Evolutionary conservation across 2,329 filamentous ascomycete species (phyloP), one percentile per base, ranked within the genome.

Genomic region (Domatiomyces globalis): DNA sequence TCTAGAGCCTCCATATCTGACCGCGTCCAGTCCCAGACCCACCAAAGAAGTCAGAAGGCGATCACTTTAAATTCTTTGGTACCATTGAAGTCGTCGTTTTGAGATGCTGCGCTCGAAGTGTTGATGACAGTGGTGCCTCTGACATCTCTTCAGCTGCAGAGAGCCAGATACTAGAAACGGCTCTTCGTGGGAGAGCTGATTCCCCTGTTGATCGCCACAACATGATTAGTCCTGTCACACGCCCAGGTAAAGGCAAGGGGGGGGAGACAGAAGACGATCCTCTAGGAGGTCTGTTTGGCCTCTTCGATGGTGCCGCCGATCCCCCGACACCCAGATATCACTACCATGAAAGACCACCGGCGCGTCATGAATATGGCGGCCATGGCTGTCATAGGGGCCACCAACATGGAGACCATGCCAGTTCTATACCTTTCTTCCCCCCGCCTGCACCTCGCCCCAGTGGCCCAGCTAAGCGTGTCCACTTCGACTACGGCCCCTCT

Each of bases 21-120:
- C 12, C 33, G 2, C 12, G 12, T 15, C 10, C 33, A 39, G 33
- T 39, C 33, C 33, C 33, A 1, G 33, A 39, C 15, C 33, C 33
- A 15, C 33, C 33, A 5, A 39, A 39, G 33, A 39, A 15, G 33
- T 39, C 33, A 10, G 48, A 59, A 29, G 49, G 48, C 49, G 29
- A 49, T 10, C 59, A 62, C 48, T 63, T 63, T 51, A 49, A 59
- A 12, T 39, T 61, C 18, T 58, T 65, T 29, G 63, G 63, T 17
- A 61, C 59, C 8, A 66, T 66, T 45, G 57, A 62, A 20, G 61
- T 66, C 20, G 29, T 64, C 29, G 61, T 66, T 19, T 49, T 66
- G 43, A 57, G 63, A 19, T 66, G 63, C 48, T 47, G 42, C 19
- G 44, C 50, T 43, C 25, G 43, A 22, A 45, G 50, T n/a, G 22